phyloP scores from a whole-genome alignment of 2,329 filamentous ascomycete genomes.

The Parafenestella ontariensis region DNA sequence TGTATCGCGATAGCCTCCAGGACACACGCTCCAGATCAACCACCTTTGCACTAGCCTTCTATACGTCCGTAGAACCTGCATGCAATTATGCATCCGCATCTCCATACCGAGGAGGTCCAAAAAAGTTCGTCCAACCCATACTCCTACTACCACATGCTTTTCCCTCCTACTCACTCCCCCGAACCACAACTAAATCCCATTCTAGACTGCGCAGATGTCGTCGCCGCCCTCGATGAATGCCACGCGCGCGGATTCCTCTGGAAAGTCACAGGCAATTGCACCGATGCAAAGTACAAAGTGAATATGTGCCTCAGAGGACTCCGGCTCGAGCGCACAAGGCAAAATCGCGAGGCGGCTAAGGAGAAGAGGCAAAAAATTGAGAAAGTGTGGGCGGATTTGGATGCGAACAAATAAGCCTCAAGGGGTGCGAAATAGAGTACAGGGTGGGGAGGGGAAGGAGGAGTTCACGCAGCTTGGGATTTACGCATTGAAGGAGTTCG shows the following conservation, averaged over 20 bases:
- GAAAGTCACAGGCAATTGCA: conserved; percentile 92
- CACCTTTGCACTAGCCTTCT: conserved; percentile 33
- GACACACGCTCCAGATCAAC: background rate
- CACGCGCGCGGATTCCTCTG: conserved; percentile 90
- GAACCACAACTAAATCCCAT: conserved; percentile 11
- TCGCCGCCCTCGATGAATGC: conserved; percentile 93
- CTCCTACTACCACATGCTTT: background rate
- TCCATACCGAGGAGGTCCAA: conserved; percentile 87
- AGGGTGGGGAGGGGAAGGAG: background rate
- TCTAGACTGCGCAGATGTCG: conserved; percentile 90
- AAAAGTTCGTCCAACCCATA: conserved; percentile 64
- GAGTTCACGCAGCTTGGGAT: background rate
- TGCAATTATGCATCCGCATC: conserved; percentile 86
- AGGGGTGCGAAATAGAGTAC: background rate
- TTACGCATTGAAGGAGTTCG: background rate
- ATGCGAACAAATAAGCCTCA: conserved; percentile 64
- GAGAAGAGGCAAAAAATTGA: conserved; percentile 75
- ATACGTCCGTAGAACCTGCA: background rate
- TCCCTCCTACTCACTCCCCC: background rate
- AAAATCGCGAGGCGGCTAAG: conserved; percentile 75
- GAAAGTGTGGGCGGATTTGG: conserved; percentile 79
- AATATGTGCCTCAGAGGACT: conserved; percentile 84
- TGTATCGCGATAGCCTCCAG: background rate
- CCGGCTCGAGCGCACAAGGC: conserved; percentile 76
- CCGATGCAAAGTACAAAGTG: conserved; percentile 80